Evolutionary conservation across 139 green algal genomes (phyloP).

Genomic region (Parachlorella kessleri): DNA sequence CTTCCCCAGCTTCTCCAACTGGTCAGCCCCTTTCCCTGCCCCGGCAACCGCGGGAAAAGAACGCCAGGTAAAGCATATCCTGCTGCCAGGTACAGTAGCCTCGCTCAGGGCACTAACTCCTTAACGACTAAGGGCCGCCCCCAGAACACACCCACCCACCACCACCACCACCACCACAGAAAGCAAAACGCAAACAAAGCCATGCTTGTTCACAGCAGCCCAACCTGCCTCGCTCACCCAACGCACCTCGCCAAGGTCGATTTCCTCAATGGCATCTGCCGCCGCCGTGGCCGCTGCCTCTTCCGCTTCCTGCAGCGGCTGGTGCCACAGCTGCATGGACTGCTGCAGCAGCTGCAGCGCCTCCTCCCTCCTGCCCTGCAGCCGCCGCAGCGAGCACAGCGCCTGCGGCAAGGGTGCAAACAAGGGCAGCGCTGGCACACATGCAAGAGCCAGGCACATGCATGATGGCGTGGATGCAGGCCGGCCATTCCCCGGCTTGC

Average conservation of each 20-base stretch:
- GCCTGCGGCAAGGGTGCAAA: too few relatives aligned
- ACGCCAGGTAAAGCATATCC: too few relatives aligned
- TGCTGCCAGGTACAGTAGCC: too few relatives aligned
- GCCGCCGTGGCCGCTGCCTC: constrained; percentile 3
- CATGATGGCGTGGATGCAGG: too few relatives aligned
- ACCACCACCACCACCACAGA: background rate
- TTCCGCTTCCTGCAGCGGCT: constrained; percentile 26
- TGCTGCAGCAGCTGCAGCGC: constrained; percentile 63
- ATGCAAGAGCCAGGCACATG: background rate
- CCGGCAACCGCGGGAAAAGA: too few relatives aligned
- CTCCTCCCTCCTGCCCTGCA: constrained; percentile 63
- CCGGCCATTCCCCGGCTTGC: too few relatives aligned
- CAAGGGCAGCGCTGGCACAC: background rate
- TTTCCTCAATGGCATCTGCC: background rate
- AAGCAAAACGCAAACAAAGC: too few relatives aligned
- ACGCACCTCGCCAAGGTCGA: background rate
- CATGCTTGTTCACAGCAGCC: too few relatives aligned
- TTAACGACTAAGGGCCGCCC: too few relatives aligned
- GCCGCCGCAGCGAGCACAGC: constrained; percentile 59
- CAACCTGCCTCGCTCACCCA: background rate
- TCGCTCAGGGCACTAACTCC: too few relatives aligned
- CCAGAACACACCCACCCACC: background rate
- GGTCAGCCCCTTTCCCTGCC: too few relatives aligned
- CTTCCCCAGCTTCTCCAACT: background rate
- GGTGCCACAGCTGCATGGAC: constrained; percentile 77